Percentiles rank a stretch among this genome's conserved stretches.
Conservation (phyloP, 2,329 filamentous ascomycete species). For the Pestalotiopsis sp. region DNA sequence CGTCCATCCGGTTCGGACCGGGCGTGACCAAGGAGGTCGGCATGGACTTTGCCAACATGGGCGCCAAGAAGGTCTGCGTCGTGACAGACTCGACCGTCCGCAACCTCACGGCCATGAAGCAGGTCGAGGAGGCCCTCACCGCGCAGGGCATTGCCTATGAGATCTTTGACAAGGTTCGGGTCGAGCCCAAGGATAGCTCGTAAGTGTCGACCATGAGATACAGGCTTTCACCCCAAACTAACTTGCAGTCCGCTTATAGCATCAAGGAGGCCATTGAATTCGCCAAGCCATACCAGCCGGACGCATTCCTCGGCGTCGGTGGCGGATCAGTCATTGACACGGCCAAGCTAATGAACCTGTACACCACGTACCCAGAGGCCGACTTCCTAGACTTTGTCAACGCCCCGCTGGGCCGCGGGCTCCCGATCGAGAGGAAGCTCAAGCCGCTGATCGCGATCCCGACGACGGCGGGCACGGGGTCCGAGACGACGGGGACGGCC, state of each 20-base stretch:
- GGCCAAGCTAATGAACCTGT: slow-evolving; percentile 97
- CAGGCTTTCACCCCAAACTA: background rate
- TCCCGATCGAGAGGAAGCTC: slow-evolving; percentile 71
- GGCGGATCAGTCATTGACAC: slow-evolving; percentile 97
- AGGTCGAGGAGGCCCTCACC: slow-evolving; percentile 79
- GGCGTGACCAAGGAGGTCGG: slow-evolving; percentile 94
- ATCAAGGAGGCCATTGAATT: slow-evolving; percentile 89
- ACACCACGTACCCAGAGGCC: slow-evolving; percentile 86
- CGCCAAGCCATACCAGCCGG: slow-evolving; percentile 77
- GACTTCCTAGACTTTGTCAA: slow-evolving; percentile 98
- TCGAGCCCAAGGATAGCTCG: slow-evolving; percentile 96
- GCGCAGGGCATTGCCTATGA: slow-evolving; percentile 79
- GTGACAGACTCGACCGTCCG: slow-evolving; percentile 86
- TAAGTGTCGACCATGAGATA: slow-evolving; percentile 42
- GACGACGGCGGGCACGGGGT: slow-evolving; percentile 85
- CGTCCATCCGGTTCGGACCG: slow-evolving; percentile 89
- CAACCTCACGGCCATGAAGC: slow-evolving; percentile 85
- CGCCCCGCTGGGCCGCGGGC: slow-evolving; percentile 84
- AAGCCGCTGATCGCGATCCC: slow-evolving; percentile 81
- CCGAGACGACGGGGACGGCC: slow-evolving; percentile 95
- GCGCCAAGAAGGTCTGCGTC: slow-evolving; percentile 83
- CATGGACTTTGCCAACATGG: slow-evolving; percentile 96
- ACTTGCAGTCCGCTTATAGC: slow-evolving; percentile 40
- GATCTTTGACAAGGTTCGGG: slow-evolving; percentile 77
- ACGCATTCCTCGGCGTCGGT: slow-evolving; percentile 91